Percentiles rank a stretch among this genome's conserved stretches.
Conservation (phyloP, 1,139 yeast species). For the Insectozyma bohioensis region DNA sequence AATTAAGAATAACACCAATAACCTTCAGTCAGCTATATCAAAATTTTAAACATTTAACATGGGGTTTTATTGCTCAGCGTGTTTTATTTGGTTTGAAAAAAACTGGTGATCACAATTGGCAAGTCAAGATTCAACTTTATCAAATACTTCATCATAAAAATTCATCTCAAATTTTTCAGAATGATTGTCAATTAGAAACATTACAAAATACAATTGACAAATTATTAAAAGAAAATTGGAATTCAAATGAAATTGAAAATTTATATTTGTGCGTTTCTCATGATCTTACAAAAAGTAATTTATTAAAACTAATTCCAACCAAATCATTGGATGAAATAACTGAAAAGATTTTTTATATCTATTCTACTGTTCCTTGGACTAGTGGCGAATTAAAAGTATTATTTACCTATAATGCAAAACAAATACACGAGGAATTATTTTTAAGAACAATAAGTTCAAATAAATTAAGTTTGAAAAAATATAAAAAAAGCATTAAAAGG, state of each 20-base stretch:
- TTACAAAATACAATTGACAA: neutral
- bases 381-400: slow-evolving; percentile 1
- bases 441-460: neutral
- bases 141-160: neutral
- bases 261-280: slow-evolving; percentile 1
- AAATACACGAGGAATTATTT: neutral
- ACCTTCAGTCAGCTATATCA: neutral
- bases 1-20: neutral
- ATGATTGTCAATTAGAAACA: too few relatives aligned
- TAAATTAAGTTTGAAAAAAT: neutral
- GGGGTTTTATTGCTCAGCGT: neutral
- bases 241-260: slow-evolving; percentile 1
- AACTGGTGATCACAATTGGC: slow-evolving; percentile 2
- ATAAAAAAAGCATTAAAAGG: neutral
- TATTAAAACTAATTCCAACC: neutral
- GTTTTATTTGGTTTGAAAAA: neutral
- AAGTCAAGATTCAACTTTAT: neutral
- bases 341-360: too few relatives aligned
- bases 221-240: slow-evolving; percentile 1
- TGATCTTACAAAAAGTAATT: slow-evolving; percentile 1
- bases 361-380: slow-evolving; percentile 1
- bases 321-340: slow-evolving; percentile 1
- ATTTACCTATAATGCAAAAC: neutral
- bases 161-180: too few relatives aligned
- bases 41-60: neutral